Percentiles rank a stretch among this genome's conserved stretches.
Conservation (phyloP, 2,329 filamentous ascomycete species). For the Botrytis fragariae region DNA sequence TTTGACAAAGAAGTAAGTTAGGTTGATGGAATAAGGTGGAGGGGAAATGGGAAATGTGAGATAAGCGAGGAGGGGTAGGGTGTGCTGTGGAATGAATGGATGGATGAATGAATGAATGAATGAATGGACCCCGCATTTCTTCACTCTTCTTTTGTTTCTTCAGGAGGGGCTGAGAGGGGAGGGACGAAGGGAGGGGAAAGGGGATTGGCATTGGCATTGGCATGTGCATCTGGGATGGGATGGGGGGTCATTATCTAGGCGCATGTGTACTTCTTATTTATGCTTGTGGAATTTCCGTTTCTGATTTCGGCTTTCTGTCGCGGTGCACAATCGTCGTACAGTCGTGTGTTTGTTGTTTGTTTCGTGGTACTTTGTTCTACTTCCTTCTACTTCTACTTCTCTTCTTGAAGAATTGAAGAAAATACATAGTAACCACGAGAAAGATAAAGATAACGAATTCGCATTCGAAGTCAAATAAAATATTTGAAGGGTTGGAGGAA, state of each 20-base stretch:
- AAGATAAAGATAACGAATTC: no score
- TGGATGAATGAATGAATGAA: no score
- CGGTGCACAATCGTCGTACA: not conserved
- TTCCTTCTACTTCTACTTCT: not conserved
- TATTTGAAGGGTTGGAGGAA: not conserved
- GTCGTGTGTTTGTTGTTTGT: not conserved
- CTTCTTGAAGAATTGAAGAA: no score
- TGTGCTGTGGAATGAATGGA: not conserved
- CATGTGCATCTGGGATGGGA: no score
- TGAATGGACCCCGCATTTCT: not conserved
- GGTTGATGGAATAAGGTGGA: no score
- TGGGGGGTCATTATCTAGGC: not conserved
- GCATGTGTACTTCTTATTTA: not conserved
- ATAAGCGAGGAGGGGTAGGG: not conserved
- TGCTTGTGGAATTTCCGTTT: no score
- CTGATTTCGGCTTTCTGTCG: not conserved
- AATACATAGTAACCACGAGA: no score
- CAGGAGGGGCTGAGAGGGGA: not conserved
- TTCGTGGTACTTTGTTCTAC: not conserved
- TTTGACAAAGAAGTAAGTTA: not conserved
- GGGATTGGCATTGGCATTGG: not conserved
- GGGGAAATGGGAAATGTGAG: not conserved
- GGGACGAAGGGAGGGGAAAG: no score
- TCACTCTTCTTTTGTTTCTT: not conserved
- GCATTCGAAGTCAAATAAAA: no score